These are phyloP conservation scores for Globisporangium ultimum DNA, from an alignment of 352 stramenopile species.

Conservation along the genomic window DNA sequence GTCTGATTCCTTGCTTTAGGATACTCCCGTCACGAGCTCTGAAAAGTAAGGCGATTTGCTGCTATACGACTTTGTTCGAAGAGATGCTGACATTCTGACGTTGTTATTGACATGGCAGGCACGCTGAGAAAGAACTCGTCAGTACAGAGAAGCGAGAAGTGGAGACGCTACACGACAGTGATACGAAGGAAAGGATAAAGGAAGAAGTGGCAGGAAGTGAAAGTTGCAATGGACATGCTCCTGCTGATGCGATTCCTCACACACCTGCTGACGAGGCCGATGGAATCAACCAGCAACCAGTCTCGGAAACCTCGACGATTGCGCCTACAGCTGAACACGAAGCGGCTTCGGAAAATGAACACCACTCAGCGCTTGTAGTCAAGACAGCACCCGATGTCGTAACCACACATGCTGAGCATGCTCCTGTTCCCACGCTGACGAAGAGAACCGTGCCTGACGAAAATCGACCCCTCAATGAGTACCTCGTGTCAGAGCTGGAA, in stretches of 20 bases:
- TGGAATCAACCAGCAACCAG: background rate
- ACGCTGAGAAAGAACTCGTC: background rate
- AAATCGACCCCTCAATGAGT: constrained; percentile 43
- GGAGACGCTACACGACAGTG: background rate
- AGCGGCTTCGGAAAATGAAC: background rate
- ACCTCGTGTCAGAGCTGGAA: constrained; percentile 46
- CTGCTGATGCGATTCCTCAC: background rate
- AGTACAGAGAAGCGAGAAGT: background rate
- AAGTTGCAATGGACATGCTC: background rate
- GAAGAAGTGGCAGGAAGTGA: background rate
- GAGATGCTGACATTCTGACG: background rate
- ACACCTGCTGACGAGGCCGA: background rate
- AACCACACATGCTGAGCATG: background rate
- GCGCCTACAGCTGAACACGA: background rate
- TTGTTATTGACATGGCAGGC: background rate
- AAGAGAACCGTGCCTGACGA: constrained; percentile 23
- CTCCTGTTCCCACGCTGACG: background rate
- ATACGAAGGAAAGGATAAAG: background rate
- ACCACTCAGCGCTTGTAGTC: background rate
- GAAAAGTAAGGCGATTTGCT: constrained; percentile 1
- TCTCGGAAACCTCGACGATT: background rate
- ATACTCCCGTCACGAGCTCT: background rate
- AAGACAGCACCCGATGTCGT: background rate
- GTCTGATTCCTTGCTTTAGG: background rate
- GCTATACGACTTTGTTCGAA: background rate